A percentile compares a stretch with the other conserved stretches of the same genome.
These are phyloP conservation scores for Chlorella sorokiniana DNA, from an alignment of 139 green algal species.

Conservation along the genomic window DNA sequence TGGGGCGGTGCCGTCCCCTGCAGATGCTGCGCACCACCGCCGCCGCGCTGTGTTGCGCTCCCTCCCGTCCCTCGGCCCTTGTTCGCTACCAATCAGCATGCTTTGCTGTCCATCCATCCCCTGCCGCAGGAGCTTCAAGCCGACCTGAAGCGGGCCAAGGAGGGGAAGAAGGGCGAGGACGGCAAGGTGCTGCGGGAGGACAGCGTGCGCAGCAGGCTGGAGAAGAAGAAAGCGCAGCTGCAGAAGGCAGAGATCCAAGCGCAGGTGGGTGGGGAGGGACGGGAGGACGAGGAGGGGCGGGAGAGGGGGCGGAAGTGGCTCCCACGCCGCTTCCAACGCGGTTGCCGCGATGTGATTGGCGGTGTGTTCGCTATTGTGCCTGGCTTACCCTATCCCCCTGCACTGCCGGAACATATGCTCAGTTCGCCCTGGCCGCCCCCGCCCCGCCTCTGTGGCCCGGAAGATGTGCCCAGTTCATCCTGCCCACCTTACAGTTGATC, in stretches of 20 bases:
- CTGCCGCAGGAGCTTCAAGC: slow-evolving; percentile 55
- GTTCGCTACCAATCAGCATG: neutral
- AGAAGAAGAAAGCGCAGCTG: slow-evolving; percentile 68
- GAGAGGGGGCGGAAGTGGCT: no score
- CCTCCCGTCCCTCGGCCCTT: neutral
- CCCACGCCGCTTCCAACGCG: no score
- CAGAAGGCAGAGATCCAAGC: slow-evolving; percentile 65
- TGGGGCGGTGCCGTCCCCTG: neutral
- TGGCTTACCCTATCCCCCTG: no score
- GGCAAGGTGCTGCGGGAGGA: slow-evolving; percentile 55
- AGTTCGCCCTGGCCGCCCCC: no score
- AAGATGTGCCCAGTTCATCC: no score
- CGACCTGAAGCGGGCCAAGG: slow-evolving; percentile 62
- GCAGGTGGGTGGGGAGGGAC: neutral
- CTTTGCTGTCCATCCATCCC: neutral
- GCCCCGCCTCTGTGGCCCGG: no score
- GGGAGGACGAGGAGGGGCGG: no score
- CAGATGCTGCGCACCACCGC: neutral
- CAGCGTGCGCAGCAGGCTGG: slow-evolving; percentile 29
- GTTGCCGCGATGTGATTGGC: no score
- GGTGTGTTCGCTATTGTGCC: no score
- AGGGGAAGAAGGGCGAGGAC: slow-evolving; percentile 57
- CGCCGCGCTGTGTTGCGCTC: neutral
- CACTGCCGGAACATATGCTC: no score
- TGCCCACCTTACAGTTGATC: neutral